phyloP scores from a whole-genome alignment of 768 basidiomycete species.

The Kondoa subrosea region DNA sequence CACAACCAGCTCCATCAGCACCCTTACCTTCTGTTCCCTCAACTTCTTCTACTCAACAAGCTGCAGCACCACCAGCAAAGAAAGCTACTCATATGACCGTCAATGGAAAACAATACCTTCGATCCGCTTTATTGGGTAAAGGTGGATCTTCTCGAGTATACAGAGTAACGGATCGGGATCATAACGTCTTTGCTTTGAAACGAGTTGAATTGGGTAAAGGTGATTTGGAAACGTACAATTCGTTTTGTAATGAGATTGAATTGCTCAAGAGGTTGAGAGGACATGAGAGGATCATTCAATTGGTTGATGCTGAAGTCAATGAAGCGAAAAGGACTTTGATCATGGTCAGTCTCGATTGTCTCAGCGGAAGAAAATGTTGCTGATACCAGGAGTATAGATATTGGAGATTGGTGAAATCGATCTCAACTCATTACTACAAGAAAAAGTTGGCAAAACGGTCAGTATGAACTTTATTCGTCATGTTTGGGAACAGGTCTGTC shows the following conservation, averaged over 20 bases:
- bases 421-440: conserved; percentile 61
- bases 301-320: conserved; percentile 80
- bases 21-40: background rate
- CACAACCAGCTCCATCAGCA: background rate
- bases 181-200: conserved; percentile 77
- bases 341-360: conserved; percentile 36
- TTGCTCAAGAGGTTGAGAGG: conserved; percentile 85
- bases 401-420: conserved; percentile 98
- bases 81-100: conserved; percentile 17
- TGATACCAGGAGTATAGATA: conserved; percentile 35
- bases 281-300: conserved; percentile 73
- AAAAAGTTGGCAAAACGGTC: conserved; percentile 64
- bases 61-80: conserved; percentile 7
- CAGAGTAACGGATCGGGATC: conserved; percentile 60
- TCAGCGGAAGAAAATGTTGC: too few relatives aligned
- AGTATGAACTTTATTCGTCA: conserved; percentile 89
- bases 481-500: conserved; percentile 84
- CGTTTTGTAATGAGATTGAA: conserved; percentile 92
- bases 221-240: conserved; percentile 70
- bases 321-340: conserved; percentile 58
- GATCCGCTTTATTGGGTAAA: conserved; percentile 48
- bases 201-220: conserved; percentile 76
- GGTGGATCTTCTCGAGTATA: conserved; percentile 94
- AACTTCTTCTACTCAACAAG: conserved; percentile 5
- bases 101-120: conserved; percentile 26